Evolutionary conservation across 495 filamentous ascomycete genomes (phyloP).

Genomic region (Penicillium roqueforti): DNA sequence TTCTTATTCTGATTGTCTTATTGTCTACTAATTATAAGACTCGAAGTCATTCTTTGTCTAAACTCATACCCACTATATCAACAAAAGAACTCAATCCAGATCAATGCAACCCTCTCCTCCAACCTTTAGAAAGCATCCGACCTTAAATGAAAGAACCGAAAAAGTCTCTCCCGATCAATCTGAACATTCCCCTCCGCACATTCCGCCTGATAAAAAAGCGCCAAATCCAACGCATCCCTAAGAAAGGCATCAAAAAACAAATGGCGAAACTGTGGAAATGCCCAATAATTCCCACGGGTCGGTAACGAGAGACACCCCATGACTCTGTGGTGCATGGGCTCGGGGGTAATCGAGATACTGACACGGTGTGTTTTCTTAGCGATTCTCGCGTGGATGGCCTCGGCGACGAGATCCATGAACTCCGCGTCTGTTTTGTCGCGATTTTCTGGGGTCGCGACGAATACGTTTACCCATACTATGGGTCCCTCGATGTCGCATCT

Average conservation of each 20-base stretch:
- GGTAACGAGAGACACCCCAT: neutral
- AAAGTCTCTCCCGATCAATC: neutral
- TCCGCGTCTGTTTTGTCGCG: neutral
- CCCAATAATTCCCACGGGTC: neutral
- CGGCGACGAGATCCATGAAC: neutral
- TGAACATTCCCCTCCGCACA: neutral
- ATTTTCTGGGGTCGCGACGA: neutral
- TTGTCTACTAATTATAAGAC: too few relatives aligned
- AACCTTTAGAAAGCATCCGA: neutral
- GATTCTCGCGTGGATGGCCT: neutral
- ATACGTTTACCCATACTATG: slow-evolving; percentile 1
- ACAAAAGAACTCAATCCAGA: neutral
- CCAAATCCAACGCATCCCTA: neutral
- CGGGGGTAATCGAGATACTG: neutral
- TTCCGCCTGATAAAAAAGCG: neutral
- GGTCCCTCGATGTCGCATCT: neutral
- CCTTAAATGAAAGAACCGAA: neutral
- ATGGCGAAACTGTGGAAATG: neutral
- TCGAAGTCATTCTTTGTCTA: neutral
- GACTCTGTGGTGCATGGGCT: neutral
- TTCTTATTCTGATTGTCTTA: too few relatives aligned
- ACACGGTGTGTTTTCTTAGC: neutral
- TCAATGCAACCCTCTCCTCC: neutral
- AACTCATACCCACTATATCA: neutral
- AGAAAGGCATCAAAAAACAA: neutral